A percentile compares a stretch with the other conserved stretches of the same genome.
phyloP scores from a whole-genome alignment of 495 filamentous ascomycete species.

The Hypoxylon lenormandii region DNA sequence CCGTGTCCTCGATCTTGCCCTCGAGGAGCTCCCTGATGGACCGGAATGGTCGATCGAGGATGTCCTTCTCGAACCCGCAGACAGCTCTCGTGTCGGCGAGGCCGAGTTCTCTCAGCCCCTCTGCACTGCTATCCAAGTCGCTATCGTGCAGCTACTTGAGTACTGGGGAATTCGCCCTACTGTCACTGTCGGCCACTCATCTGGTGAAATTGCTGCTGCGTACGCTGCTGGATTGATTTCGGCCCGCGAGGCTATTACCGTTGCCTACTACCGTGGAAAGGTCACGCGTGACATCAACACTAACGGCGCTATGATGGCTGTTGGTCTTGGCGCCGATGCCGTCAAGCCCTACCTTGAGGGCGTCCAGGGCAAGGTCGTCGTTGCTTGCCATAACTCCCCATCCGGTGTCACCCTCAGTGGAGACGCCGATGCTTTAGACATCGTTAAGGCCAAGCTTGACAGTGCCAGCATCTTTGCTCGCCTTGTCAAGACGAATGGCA shows the following conservation, averaged over 20 bases:
- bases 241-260: constrained; percentile 59
- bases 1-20: constrained; percentile 15
- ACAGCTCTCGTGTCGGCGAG: constrained; percentile 49
- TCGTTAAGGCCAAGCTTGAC: constrained; percentile 48
- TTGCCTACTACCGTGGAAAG: constrained; percentile 58
- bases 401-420: constrained; percentile 63
- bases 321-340: constrained; percentile 52
- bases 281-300: constrained; percentile 27
- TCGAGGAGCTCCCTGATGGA: constrained; percentile 24
- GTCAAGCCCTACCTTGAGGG: constrained; percentile 15
- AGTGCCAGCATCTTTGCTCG: constrained; percentile 54
- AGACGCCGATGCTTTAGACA: constrained; percentile 52
- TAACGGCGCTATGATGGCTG: constrained; percentile 64
- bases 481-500: constrained; percentile 53
- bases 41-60: constrained; percentile 31
- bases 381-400: constrained; percentile 63
- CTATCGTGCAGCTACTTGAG: constrained; percentile 65
- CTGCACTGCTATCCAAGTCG: constrained; percentile 65
- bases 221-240: constrained; percentile 59
- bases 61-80: constrained; percentile 44
- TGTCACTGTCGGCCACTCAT: constrained; percentile 70
- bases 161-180: constrained; percentile 64
- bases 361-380: constrained; percentile 43
- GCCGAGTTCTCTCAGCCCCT: constrained; percentile 57
- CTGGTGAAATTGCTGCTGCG: constrained; percentile 72